Evolutionary conservation across 768 basidiomycete genomes (phyloP), one percentile per base, ranked within the genome.

Genomic region (Tulasnella sp.): DNA sequence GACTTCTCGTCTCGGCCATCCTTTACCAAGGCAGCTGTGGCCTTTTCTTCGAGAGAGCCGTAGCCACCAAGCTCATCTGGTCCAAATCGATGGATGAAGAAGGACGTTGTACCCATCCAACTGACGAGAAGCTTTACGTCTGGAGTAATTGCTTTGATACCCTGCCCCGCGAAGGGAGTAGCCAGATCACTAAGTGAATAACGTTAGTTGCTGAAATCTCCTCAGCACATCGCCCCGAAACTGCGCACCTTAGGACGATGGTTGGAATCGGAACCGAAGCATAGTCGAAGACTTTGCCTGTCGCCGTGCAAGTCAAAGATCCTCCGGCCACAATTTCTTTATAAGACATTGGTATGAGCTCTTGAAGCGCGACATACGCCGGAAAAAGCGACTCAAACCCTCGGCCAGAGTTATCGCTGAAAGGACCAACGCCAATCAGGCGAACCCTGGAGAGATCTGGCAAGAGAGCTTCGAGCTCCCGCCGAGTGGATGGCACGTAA

Each of bases 61-160:
- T 60, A 44, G n/a, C 77, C 77, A 37, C 77, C 77, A 28, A 60
- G 44, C 20, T 72, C 60, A 6, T 48, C 50, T 22, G 77, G 64
- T 22, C 50, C 77, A 20, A 69, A 69, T 22, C 40, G 24, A 37
- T 72, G 34, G 44, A 78, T 60, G 58, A 78, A 78, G n/a, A 44
- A 41, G 40, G 77, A 69, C 9, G 60, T 40, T 22, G 54, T 31
- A 9, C 34, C 28, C 41, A 41, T 34, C 58, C 58, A 78, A 37
- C 50, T 69, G 22, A 44, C 42, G 58, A 78, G 48, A 44, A 78
- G 34, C 42, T 41, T 41, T 12, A 78, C 77, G 44, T 72, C 28
- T 22, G 77, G 77, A 41, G 77, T 78, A 2, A 78, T 41, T 4
- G 34, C 44, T 48, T 78, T 78, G 60, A 78, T 48, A 5, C 64